Evolutionary conservation across 495 filamentous ascomycete species (phyloP), one percentile per base, ranked within the genome.

Genomic region (Pyronema omphalodes): DNA sequence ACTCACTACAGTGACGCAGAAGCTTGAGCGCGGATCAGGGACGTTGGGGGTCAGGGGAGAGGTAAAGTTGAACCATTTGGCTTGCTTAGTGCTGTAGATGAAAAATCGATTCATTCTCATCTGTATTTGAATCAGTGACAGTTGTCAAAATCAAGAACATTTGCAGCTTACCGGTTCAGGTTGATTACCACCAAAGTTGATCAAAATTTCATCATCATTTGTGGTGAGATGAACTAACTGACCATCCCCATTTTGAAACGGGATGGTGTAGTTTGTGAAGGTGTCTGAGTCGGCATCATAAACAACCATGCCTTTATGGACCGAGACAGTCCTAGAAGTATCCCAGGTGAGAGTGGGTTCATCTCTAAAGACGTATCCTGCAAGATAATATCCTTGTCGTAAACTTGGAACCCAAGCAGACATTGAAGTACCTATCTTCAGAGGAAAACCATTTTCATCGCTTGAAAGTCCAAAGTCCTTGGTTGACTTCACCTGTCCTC

Each of bases 31-130:
- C 15, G 57, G 47, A 12, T 44, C 18, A 7, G 57, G 57, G 33
- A 46, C 35, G 11, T 3, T 3, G 11, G 12, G 4, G 48, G 11
- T 33, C n/a, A 3, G 2, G 11, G 12, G 33, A 2, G 44, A 23
- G 7, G 17, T 39, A 9, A 52, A 41, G 15, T 46, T 50, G 18
- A 57, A 58, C 57, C 57, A 58, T 29, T 48, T 52, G 6, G 39
- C 37, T 36, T 41, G 47, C 5, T 40, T 51, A 5, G 54, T 56
- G 47, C 53, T 56, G 12, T 58, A 58, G 3, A 58, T 56, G n/a
- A 50, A 33, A 17, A 58, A 55, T 35, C 55, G 52, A 9, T n/a
- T 6, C 44, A 58, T 55, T 8, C 34, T 18, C 39, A 39, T 33
- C 56, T 58, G 36, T 47, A 3, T 47, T 15, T 47, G 3, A 47